Evolutionary conservation across 768 basidiomycete genomes (phyloP).

Genomic region (Dictyophora rubrovolvata): DNA sequence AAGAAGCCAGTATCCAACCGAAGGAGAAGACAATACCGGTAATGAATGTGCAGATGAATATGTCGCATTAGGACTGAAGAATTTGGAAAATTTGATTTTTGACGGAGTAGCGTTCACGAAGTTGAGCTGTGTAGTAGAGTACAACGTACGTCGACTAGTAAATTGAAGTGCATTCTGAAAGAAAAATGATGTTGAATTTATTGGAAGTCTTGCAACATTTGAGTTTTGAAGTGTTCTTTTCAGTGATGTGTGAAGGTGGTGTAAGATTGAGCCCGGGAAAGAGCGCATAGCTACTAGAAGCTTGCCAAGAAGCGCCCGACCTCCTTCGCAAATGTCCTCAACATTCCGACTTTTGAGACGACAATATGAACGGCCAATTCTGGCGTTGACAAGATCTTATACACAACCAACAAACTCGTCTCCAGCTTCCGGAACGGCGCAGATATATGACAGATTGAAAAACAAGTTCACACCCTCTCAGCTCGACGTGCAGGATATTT

Average conservation of each 20-base stretch:
- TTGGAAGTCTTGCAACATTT: neutral
- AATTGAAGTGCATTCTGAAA: neutral
- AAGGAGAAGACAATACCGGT: slow-evolving; percentile 53
- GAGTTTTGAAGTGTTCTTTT: neutral
- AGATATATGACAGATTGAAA: slow-evolving; percentile 62
- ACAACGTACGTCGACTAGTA: neutral
- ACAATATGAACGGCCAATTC: neutral
- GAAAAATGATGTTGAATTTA: neutral
- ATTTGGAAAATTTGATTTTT: slow-evolving; percentile 17
- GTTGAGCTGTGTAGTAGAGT: neutral
- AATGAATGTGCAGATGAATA: slow-evolving; percentile 19
- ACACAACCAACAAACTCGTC: neutral
- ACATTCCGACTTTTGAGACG: neutral
- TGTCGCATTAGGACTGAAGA: slow-evolving; percentile 30
- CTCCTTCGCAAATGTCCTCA: neutral
- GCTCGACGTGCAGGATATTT: slow-evolving; percentile 87
- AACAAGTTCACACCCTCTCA: slow-evolving; percentile 69
- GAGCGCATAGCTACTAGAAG: neutral
- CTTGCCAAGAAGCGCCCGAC: neutral
- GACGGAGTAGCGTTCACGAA: neutral
- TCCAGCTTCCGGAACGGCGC: slow-evolving; percentile 41
- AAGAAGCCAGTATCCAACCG: slow-evolving; percentile 80
- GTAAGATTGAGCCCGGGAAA: neutral
- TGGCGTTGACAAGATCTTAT: neutral
- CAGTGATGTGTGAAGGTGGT: neutral